Evolutionary conservation across 2,329 filamentous ascomycete genomes (phyloP).

Genomic region (Cordyceps tenuipes): DNA sequence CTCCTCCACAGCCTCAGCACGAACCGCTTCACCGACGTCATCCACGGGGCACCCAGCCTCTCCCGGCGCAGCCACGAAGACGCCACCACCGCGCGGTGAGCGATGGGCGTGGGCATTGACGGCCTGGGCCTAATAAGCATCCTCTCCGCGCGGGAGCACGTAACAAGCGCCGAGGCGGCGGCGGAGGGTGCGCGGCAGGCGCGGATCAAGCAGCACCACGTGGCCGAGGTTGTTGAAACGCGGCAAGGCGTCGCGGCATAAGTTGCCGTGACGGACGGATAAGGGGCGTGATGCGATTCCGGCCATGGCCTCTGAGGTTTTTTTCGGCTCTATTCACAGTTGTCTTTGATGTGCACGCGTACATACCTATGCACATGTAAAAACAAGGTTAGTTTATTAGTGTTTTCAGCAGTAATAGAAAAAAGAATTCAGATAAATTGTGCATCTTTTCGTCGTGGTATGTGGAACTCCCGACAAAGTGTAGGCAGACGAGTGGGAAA

Average conservation of each 20-base stretch:
- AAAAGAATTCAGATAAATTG: no score
- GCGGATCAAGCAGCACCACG: conserved; percentile 61
- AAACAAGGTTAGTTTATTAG: no score
- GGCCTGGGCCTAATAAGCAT: conserved; percentile 55
- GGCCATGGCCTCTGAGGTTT: neutral
- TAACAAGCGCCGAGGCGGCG: conserved; percentile 53
- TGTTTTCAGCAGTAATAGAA: no score
- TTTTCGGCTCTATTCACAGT: neutral
- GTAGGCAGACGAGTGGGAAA: no score
- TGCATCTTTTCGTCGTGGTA: no score
- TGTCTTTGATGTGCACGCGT: neutral
- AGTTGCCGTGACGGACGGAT: conserved; percentile 25
- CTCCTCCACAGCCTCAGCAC: conserved; percentile 29
- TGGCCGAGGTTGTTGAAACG: conserved; percentile 56
- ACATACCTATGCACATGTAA: no score
- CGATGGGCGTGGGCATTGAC: conserved; percentile 34
- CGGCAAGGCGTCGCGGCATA: conserved; percentile 61
- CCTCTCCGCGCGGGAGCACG: conserved; percentile 50
- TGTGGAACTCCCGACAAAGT: no score
- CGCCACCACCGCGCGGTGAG: conserved; percentile 19
- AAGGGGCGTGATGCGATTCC: neutral
- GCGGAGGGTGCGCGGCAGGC: conserved; percentile 55
- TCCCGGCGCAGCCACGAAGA: conserved; percentile 21
- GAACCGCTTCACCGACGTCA: conserved; percentile 18
- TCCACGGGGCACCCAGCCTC: conserved; percentile 14